Evolutionary conservation across 352 stramenopile genomes (phyloP).

Genomic region (Lagenidium giganteum): DNA sequence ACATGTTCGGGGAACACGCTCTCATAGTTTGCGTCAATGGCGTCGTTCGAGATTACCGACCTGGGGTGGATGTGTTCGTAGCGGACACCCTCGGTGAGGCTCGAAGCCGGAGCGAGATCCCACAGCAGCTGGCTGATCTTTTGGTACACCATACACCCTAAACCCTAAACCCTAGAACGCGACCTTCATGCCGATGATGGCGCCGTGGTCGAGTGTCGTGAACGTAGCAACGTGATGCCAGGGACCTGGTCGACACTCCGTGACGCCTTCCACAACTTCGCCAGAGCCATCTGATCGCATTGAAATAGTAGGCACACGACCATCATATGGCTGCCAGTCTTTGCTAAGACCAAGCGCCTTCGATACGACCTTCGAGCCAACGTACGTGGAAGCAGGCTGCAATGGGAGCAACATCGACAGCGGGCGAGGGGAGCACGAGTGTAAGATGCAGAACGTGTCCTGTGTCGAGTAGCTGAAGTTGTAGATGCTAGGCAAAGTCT

Average conservation of each 20-base stretch:
- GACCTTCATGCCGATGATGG: slow-evolving; percentile 16
- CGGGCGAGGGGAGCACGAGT: slow-evolving; percentile 12
- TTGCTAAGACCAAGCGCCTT: slow-evolving; percentile 16
- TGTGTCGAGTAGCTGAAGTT: slow-evolving; percentile 30
- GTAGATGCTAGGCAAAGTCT: slow-evolving; percentile 21
- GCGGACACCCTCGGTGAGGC: too few species aligned
- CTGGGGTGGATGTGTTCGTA: too few species aligned
- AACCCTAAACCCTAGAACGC: too few species aligned
- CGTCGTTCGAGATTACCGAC: too few species aligned
- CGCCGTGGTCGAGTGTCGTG: slow-evolving; percentile 19
- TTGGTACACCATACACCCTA: too few species aligned
- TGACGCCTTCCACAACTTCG: slow-evolving; percentile 13
- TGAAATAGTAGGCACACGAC: slow-evolving; percentile 18
- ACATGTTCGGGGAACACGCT: too few species aligned
- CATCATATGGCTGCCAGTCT: slow-evolving; percentile 26
- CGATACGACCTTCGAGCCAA: slow-evolving; percentile 14
- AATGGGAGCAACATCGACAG: slow-evolving; percentile 17
- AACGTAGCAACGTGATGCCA: slow-evolving; percentile 23
- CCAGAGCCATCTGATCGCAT: slow-evolving; percentile 16
- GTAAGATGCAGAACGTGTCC: slow-evolving; percentile 21
- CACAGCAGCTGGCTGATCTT: too few species aligned
- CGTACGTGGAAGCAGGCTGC: slow-evolving; percentile 13
- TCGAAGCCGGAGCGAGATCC: too few species aligned
- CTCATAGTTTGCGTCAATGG: too few species aligned
- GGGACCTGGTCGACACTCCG: slow-evolving; percentile 11